These are phyloP conservation scores for Apiotrichum domesticum DNA, from an alignment of 1,284 basidiomycete species.

Conservation along the genomic window DNA sequence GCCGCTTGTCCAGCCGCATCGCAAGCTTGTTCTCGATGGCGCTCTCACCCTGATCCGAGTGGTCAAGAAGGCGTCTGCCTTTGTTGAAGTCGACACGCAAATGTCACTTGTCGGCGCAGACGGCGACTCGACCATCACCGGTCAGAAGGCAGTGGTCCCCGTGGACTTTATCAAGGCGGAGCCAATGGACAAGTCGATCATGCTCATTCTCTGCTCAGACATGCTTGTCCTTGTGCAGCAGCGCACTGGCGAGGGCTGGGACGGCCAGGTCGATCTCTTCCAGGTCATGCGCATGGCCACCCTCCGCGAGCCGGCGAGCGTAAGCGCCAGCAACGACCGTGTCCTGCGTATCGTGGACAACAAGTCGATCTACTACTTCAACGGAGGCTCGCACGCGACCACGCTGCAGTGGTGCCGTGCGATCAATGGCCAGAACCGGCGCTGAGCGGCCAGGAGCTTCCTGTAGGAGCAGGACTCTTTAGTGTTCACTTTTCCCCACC, in stretches of 20 bases:
- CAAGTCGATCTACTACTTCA: slow-evolving; percentile 81
- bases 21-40: slow-evolving; percentile 86
- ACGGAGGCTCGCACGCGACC: slow-evolving; percentile 71
- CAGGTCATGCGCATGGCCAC: slow-evolving; percentile 89
- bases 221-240: slow-evolving; percentile 76
- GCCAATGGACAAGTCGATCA: slow-evolving; percentile 40
- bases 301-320: slow-evolving; percentile 77
- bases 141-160: slow-evolving; percentile 62
- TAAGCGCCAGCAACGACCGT: slow-evolving; percentile 65
- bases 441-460: background rate
- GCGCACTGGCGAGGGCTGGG: slow-evolving; percentile 64
- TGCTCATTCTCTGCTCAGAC: slow-evolving; percentile 59
- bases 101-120: slow-evolving; percentile 17
- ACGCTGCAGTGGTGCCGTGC: slow-evolving; percentile 73
- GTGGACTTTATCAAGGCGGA: slow-evolving; percentile 70
- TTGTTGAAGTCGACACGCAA: slow-evolving; percentile 60
- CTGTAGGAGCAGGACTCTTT: background rate
- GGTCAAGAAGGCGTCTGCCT: slow-evolving; percentile 79
- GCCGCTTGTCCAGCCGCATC: slow-evolving; percentile 94
- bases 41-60: slow-evolving; percentile 73
- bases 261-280: slow-evolving; percentile 75
- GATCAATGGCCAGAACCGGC: slow-evolving; percentile 36
- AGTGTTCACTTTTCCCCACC: too few relatives aligned
- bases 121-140: slow-evolving; percentile 40
- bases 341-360: slow-evolving; percentile 52